Evolutionary conservation across 2,329 filamentous ascomycete species (phyloP).

Genomic region (Diplodia mutila): DNA sequence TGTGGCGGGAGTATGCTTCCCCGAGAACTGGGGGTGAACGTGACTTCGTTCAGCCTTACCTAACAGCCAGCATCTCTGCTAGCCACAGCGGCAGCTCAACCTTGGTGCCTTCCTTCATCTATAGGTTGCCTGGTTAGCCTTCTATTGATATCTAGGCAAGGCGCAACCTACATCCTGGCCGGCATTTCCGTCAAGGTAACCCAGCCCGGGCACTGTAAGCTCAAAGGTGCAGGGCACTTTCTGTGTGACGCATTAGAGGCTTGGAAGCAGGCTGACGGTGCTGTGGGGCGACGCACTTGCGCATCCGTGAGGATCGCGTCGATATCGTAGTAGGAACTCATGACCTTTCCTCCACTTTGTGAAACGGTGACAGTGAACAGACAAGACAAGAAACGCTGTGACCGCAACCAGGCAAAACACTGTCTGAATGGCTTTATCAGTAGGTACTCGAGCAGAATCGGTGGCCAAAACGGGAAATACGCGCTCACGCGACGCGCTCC

Average conservation of each 20-base stretch:
- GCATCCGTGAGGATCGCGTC: slow-evolving; percentile 84
- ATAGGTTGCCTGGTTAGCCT: slow-evolving; percentile 28
- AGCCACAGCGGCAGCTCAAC: slow-evolving; percentile 91
- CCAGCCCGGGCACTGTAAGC: slow-evolving; percentile 82
- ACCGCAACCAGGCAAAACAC: neutral
- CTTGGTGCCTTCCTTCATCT: slow-evolving; percentile 79
- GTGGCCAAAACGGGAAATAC: slow-evolving; percentile 23
- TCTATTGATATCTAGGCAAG: neutral
- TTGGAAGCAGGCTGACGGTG: neutral
- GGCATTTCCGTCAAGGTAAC: slow-evolving; percentile 85
- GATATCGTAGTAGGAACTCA: slow-evolving; percentile 78
- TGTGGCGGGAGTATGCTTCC: neutral
- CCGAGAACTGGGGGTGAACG: neutral
- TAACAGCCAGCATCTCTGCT: slow-evolving; percentile 86
- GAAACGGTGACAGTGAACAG: neutral
- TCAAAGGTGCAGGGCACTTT: slow-evolving; percentile 97
- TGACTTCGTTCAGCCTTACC: slow-evolving; percentile 40
- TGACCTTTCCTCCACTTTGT: slow-evolving; percentile 30
- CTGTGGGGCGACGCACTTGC: slow-evolving; percentile 57
- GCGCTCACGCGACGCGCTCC: slow-evolving; percentile 22
- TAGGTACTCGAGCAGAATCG: neutral
- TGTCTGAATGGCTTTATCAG: neutral
- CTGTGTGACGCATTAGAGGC: slow-evolving; percentile 47
- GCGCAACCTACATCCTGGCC: slow-evolving; percentile 56
- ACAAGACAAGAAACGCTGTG: neutral